Percentiles rank a stretch among this genome's conserved stretches.
These are phyloP conservation scores for Eucalyptus polybractea DNA, from an alignment of 345 rosid species.

Conservation along the genomic window DNA sequence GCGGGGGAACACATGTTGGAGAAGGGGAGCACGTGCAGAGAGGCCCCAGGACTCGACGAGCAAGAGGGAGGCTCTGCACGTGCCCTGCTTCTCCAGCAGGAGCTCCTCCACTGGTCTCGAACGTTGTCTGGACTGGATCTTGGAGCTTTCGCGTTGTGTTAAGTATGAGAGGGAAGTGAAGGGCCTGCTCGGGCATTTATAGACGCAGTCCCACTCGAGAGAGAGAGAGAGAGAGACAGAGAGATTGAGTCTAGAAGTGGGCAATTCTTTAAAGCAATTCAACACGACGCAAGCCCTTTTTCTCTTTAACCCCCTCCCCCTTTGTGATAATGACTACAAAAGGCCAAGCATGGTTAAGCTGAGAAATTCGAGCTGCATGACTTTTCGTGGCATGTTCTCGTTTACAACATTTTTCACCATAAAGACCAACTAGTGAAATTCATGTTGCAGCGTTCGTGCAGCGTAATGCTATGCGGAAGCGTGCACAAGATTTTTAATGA, in stretches of 20 bases:
- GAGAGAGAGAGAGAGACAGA: neutral
- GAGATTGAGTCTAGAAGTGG: constrained; percentile 56
- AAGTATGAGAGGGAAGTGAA: neutral
- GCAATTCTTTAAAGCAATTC: constrained; percentile 27
- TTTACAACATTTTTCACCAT: neutral
- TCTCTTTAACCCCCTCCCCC: neutral
- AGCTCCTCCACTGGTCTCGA: constrained; percentile 39
- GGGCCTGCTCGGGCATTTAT: constrained; percentile 13
- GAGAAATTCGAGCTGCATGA: neutral
- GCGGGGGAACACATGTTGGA: constrained; percentile 76
- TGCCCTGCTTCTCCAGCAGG: constrained; percentile 99
- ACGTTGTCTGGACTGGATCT: neutral
- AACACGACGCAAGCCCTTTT: neutral
- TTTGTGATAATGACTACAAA: neutral
- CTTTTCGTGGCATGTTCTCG: neutral
- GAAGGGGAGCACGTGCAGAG: constrained; percentile 96
- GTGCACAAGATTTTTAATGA: neutral
- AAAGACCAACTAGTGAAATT: neutral
- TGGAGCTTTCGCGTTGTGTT: neutral
- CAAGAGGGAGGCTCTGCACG: constrained; percentile 45
- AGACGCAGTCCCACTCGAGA: neutral
- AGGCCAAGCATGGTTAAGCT: neutral
- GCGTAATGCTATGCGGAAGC: too few species aligned
- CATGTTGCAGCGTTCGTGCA: too few species aligned
- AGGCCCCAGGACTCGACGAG: neutral